Base-by-base conservation (phyloP, 345 rosid species). In the Salix dunnii region DNA sequence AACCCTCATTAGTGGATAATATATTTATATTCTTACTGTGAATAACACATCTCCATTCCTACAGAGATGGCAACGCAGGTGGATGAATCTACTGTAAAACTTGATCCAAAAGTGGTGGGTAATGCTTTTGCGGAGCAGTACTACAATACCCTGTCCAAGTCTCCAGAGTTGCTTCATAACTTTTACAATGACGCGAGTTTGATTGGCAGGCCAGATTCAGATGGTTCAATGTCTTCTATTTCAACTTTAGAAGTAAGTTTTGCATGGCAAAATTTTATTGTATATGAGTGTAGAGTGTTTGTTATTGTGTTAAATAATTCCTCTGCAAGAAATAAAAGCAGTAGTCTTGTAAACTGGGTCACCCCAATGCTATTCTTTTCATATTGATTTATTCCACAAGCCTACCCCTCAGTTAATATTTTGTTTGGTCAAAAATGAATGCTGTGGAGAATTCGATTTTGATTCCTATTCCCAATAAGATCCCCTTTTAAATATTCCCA, bases 51-150 rank as follows among this genome's bases (percentile, higher is more conserved):
- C 28, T 51, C 5, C 55, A 9, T 30, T 68, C 8, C 30, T 7
- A 48, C 67, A 77, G 65, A 60, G 46, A 81, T 77, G 84, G 74
- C 66, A 28, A 61, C 30, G 42, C 63, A 76, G 60, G 62, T n/a
- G 25, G 80, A 68, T 55, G 68, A 49, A 28, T 40, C 71, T 68
- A 62, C 61, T 16, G 5, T n/a, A 27, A 58, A 58, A 23, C 77
- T 38, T 12, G 27, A 40, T 3, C 69, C 84, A 6, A 35, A 77
- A 33, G 67, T 73, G 74, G 80, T 81, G 66, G 80, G 80, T n/a
- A 77, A 73, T 62, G 75, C 75, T 35, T 81, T 81, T 73, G 80
- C 77, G 42, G 68, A 77, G 71, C 84, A 81, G 51, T 81, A 81
- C 68, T 81, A 81, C 60, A 72, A 48, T 40, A 5, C 65, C 9